These are phyloP conservation scores for Cladorrhinum sp. DNA, from an alignment of 2,329 filamentous ascomycete genomes.

Conservation along the genomic window DNA sequence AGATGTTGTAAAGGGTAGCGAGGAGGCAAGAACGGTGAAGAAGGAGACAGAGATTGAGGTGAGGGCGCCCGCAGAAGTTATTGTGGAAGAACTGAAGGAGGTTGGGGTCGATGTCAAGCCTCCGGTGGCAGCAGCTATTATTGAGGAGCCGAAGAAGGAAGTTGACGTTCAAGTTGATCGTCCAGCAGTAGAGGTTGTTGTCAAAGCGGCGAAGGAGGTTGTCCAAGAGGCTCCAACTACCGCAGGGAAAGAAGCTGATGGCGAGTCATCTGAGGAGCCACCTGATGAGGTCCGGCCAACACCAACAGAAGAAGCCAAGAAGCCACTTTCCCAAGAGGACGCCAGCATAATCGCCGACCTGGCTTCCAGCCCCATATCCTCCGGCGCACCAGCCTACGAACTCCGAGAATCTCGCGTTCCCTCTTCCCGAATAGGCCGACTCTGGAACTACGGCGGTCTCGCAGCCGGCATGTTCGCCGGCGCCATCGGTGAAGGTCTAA, in stretches of 20 bases:
- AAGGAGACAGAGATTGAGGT: not conserved
- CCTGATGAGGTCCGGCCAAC: not conserved
- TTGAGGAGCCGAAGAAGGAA: not conserved
- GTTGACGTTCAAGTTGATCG: not conserved
- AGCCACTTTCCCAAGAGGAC: conserved; percentile 28
- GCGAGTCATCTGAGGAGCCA: not conserved
- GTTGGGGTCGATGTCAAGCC: not conserved
- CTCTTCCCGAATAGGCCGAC: conserved; percentile 76
- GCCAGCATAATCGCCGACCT: conserved; percentile 25
- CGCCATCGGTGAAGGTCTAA: conserved; percentile 80
- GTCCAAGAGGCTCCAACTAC: not conserved
- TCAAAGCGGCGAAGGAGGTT: not conserved
- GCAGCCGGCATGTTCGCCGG: conserved; percentile 95
- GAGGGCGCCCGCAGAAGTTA: too few relatives aligned
- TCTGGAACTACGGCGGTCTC: conserved; percentile 94
- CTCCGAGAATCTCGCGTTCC: conserved; percentile 89
- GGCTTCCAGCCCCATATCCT: conserved; percentile 10
- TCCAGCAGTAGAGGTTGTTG: not conserved
- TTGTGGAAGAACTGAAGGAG: not conserved
- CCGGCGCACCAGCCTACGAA: conserved; percentile 51
- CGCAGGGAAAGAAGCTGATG: not conserved
- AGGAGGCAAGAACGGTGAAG: not conserved
- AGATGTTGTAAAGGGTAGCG: not conserved
- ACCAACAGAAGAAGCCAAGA: not conserved
- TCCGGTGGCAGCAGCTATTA: not conserved